phyloP scores from a whole-genome alignment of 108 stramenopile species.

The Cyclotella atomus region DNA sequence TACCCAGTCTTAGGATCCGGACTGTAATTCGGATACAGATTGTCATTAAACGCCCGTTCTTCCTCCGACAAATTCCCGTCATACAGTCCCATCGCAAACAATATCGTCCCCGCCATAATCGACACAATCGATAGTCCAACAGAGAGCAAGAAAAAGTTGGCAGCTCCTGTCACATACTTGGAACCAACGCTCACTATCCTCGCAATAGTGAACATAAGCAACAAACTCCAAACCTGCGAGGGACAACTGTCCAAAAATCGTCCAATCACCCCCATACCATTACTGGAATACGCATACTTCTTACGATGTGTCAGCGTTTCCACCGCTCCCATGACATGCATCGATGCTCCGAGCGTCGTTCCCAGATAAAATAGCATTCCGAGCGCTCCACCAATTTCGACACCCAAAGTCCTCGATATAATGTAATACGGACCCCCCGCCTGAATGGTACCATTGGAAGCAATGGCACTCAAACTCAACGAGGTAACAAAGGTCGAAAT shows the following conservation, averaged over 20 bases:
- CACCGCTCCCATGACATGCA: slow-evolving; percentile 81
- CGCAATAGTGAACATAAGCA: slow-evolving; percentile 46
- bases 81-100: slow-evolving; percentile 54
- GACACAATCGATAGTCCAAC: slow-evolving; percentile 55
- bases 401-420: slow-evolving; percentile 64
- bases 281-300: slow-evolving; percentile 17
- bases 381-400: slow-evolving; percentile 73
- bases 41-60: slow-evolving; percentile 47
- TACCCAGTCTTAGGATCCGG: slow-evolving; percentile 71
- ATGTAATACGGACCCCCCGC: slow-evolving; percentile 86
- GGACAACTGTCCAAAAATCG: slow-evolving; percentile 14
- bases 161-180: slow-evolving; percentile 55
- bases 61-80: slow-evolving; percentile 43
- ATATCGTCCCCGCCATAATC: slow-evolving; percentile 50
- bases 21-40: slow-evolving; percentile 51
- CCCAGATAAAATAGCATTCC: slow-evolving; percentile 81
- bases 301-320: slow-evolving; percentile 54
- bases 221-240: slow-evolving; percentile 18
- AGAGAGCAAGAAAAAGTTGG: slow-evolving; percentile 57
- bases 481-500: slow-evolving; percentile 70
- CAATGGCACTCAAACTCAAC: slow-evolving; percentile 72
- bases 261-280: background rate
- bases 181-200: slow-evolving; percentile 60
- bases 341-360: slow-evolving; percentile 59
- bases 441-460: slow-evolving; percentile 78